Conservation (phyloP, 164 flowering plant species). For the Chimonanthus salicifolius region DNA sequence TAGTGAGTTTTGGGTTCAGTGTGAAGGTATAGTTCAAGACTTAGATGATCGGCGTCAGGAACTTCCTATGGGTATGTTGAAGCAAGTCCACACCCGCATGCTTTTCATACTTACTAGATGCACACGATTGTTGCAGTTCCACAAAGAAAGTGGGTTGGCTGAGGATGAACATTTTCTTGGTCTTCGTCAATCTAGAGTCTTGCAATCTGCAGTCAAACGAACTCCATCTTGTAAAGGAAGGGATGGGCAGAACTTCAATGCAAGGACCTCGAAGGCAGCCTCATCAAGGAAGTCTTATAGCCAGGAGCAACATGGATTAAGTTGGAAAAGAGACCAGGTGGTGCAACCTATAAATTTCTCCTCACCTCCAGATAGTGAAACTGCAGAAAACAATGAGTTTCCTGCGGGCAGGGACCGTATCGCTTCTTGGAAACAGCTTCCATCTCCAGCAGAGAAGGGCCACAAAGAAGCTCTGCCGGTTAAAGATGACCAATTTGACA, state of each 20-base stretch:
- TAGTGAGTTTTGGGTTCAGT: constrained; percentile 98
- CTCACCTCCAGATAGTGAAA: constrained; percentile 31
- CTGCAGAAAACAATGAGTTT: constrained; percentile 42
- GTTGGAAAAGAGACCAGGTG: constrained; percentile 40
- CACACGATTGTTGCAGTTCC: constrained; percentile 93
- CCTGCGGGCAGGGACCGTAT: constrained; percentile 56
- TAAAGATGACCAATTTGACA: constrained; percentile 35
- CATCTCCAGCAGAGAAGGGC: constrained; percentile 59
- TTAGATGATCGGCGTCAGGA: constrained; percentile 98
- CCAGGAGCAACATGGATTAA: constrained; percentile 76
- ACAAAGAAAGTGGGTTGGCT: constrained; percentile 90
- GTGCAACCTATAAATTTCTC: constrained; percentile 20
- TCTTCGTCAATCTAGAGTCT: constrained; percentile 61
- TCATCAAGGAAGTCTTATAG: constrained; percentile 43
- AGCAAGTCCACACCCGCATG: constrained; percentile 97
- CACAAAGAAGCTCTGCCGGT: constrained; percentile 38
- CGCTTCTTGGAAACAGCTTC: constrained; percentile 88
- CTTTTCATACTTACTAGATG: constrained; percentile 98
- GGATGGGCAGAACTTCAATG: constrained; percentile 36
- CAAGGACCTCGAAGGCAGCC: constrained; percentile 34
- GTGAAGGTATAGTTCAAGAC: constrained; percentile 98
- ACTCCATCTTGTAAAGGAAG: constrained; percentile 34
- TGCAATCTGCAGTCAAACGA: constrained; percentile 62
- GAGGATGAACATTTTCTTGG: constrained; percentile 67
- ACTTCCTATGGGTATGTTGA: constrained; percentile 80